phyloP scores from a whole-genome alignment of 441 rosid species.

The Biscutella laevigata region DNA sequence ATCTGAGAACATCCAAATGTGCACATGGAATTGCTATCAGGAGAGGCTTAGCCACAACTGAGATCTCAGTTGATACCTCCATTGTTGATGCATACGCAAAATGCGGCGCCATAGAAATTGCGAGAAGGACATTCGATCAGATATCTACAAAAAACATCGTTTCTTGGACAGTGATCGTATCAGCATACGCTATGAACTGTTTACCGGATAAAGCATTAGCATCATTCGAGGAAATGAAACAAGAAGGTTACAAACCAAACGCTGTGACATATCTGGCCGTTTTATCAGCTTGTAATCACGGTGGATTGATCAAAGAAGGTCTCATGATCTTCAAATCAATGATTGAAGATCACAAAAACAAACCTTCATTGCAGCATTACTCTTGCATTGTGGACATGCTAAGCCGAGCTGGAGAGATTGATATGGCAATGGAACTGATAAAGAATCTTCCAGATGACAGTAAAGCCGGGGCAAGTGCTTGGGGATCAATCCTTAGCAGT shows the following conservation, averaged over 20 bases:
- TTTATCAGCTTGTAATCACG: conserved; percentile 57
- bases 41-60: conserved; percentile 27
- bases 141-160: conserved; percentile 28
- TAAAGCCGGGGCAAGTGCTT: conserved; percentile 35
- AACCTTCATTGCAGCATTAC: conserved; percentile 37
- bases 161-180: conserved; percentile 50
- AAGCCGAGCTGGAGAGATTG: conserved; percentile 45
- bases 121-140: conserved; percentile 37
- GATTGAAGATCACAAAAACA: conserved; percentile 29
- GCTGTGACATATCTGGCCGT: conserved; percentile 38
- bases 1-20: conserved; percentile 36
- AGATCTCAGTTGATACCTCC: conserved; percentile 40
- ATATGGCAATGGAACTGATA: conserved; percentile 35
- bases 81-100: conserved; percentile 48
- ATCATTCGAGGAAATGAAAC: conserved; percentile 34
- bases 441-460: conserved; percentile 30
- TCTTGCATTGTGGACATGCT: conserved; percentile 52
- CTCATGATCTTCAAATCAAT: conserved; percentile 37
- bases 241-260: conserved; percentile 34
- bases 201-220: conserved; percentile 39
- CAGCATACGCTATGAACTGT: conserved; percentile 51
- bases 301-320: conserved; percentile 42
- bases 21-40: conserved; percentile 47
- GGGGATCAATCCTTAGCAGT: conserved; percentile 52
- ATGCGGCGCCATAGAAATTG: conserved; percentile 33